These are phyloP conservation scores for Claviceps citrina DNA, from an alignment of 2,329 filamentous ascomycete species.

Conservation along the genomic window DNA sequence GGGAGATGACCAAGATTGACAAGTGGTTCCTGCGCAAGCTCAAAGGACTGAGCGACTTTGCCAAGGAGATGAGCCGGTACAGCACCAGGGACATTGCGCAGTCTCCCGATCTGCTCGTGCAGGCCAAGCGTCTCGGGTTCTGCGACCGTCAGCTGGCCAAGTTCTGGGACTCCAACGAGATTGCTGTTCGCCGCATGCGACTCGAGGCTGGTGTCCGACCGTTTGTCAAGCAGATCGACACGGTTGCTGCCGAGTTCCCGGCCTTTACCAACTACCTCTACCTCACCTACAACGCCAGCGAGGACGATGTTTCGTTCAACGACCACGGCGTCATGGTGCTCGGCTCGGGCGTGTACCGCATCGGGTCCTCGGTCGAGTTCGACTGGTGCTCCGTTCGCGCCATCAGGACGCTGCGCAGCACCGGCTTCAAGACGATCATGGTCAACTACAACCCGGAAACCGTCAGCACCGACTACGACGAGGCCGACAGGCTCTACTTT, in stretches of 20 bases:
- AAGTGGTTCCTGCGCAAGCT: constrained; percentile 95
- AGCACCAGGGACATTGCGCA: constrained; percentile 48
- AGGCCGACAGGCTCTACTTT: constrained; percentile 88
- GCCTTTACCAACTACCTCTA: constrained; percentile 93
- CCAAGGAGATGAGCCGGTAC: constrained; percentile 59
- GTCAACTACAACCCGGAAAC: constrained; percentile 90
- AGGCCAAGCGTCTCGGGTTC: constrained; percentile 89
- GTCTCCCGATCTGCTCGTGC: constrained; percentile 50
- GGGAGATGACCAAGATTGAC: constrained; percentile 96
- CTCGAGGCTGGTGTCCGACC: constrained; percentile 77
- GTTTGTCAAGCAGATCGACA: constrained; percentile 96
- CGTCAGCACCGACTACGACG: constrained; percentile 80
- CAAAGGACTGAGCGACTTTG: constrained; percentile 80
- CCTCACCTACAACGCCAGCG: constrained; percentile 82
- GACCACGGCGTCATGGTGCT: constrained; percentile 94
- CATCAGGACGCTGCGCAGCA: constrained; percentile 73
- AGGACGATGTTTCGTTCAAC: constrained; percentile 69
- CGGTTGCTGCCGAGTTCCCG: constrained; percentile 91
- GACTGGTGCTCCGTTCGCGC: constrained; percentile 97
- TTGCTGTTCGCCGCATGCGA: constrained; percentile 69
- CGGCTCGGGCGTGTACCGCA: constrained; percentile 89
- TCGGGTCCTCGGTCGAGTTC: constrained; percentile 95
- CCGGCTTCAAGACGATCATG: constrained; percentile 90
- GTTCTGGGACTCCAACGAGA: constrained; percentile 89
- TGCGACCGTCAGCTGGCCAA: constrained; percentile 84